Evolutionary conservation across 1,139 yeast species (phyloP), one percentile per base, ranked within the genome.

Genomic region (Yamadazyma trypodendri): DNA sequence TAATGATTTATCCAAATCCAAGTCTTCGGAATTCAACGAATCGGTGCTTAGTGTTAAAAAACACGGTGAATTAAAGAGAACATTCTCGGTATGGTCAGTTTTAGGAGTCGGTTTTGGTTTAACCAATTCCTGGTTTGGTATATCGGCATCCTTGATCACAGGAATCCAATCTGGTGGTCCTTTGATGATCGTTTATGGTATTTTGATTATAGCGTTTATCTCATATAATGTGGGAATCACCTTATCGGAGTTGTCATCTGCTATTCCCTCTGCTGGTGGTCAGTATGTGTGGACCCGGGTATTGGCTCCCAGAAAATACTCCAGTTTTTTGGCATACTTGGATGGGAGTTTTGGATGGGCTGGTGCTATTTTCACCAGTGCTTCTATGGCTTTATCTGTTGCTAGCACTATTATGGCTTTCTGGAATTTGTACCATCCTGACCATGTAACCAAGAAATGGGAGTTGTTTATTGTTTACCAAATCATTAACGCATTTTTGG

Each of bases 131-230:
- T 80, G 86, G 86, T 77, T 79, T 43, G 85, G 86, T 42, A 77
- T 79, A 38, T 77, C 83, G 12, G 80, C 84, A 2, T 75, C 84
- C 10, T 67, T 80, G 56, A 68, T 79, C 40, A 76, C 84, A 15
- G 83, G 84, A 52, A 78, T 80, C 40, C 64, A 70, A 40, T 76
- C 84, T 20, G 85, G 85, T 46, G 88, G 88, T 22, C 86, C 88
- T 9, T 62, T 81, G 65, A 60, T 79, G 62, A 76, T 81, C 45
- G 76, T 81, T 12, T 81, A 80, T 50, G 88, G 88, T 51, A 80
- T 81, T 48, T 61, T 81, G 21, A 80, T 82, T 47, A 71, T 82
- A 41, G 79, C 87, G 0, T 59, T 59, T 41, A 54, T 68, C 24
- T 67, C 74, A 2, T 59, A 58, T 45, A 61, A 68, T 50, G 58